Base-by-base conservation (phyloP, 2,329 filamentous ascomycete genomes). In the Eurotiales sp. region DNA sequence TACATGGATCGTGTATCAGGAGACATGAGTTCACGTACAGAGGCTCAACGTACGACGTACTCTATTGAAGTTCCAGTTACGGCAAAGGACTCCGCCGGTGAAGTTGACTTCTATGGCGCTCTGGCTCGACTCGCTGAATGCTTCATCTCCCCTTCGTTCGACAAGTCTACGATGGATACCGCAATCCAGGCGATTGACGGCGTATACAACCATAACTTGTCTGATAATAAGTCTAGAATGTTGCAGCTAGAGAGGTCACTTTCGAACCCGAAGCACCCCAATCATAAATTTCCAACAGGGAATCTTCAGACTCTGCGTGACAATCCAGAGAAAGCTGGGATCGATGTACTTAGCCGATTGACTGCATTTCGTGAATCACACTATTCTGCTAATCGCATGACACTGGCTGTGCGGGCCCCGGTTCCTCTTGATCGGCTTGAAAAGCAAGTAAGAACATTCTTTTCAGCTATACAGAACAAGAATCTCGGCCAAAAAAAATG, bases 141-240 rank as follows among this genome's bases (percentile, higher is more conserved):
- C 72, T 96, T 96, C 69, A 85, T 95, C 58, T 81, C 87, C 55
- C 91, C 91, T 0, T 78, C 96, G 27, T 96, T 96, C 68, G 78
- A 95, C 8, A 83, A 86, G 49, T 89, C 84, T 58, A 93, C 90
- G 0, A 71, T 96, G 44, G 91, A 96, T 61, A 82, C 91, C 44
- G 91, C 96, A 72, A 77, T 96, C 56, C 84, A 81, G 58, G 91
- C 91, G 1, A 91, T 96, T 15, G 90, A 96, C 64, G 96, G 90
- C 4, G 91, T 96, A 70, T 95, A 96, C 74, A 96, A 96, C 79
- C 96, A 96, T 80, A 96, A 96, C 61, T 75, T 96, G 44, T 91
- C 96, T 72, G 92, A 83, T 66, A 91, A 96, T 64, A 80, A 82
- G 51, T 96, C 91, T 90, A 83, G 91, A 14, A 73, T 95, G 56